Evolutionary conservation across 306 rosid species (phyloP).

Genomic region (Pyrus communis): DNA sequence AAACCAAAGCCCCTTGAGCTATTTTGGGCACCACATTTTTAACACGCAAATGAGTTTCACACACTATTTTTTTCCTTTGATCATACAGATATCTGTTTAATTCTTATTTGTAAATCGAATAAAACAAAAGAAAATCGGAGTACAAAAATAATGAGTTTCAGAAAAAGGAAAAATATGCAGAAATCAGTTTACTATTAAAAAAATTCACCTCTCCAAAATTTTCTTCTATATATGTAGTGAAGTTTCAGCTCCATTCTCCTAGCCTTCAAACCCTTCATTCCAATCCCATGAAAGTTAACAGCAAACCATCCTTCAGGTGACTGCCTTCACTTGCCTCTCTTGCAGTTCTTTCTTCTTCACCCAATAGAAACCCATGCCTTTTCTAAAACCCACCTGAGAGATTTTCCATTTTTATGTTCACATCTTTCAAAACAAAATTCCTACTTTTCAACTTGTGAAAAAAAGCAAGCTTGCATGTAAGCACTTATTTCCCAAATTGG

Average conservation of each 20-base stretch:
- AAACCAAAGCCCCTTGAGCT: neutral
- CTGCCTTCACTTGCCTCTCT: neutral
- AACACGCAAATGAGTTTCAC: no score
- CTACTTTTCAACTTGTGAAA: slow-evolving; percentile 12
- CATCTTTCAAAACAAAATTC: slow-evolving; percentile 3
- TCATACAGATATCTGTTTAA: no score
- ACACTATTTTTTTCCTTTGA: no score
- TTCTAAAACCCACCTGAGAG: slow-evolving; percentile 5
- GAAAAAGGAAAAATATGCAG: neutral
- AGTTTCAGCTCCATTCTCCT: neutral
- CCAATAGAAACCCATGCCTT: neutral
- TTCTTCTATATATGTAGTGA: slow-evolving; percentile 1
- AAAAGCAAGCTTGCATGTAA: slow-evolving; percentile 15
- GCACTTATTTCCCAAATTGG: slow-evolving; percentile 1
- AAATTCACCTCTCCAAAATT: neutral
- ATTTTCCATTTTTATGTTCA: slow-evolving; percentile 20
- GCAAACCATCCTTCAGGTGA: neutral
- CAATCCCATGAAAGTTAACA: neutral
- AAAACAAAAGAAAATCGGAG: no score
- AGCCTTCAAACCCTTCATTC: neutral
- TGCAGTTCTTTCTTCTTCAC: neutral
- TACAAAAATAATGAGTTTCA: no score
- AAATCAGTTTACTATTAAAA: neutral
- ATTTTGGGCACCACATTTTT: slow-evolving; percentile 17
- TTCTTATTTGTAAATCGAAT: no score